Evolutionary conservation across 208 protist genomes (phyloP), one percentile per base, ranked within the genome.

Genomic region (Crithidia brevicula): DNA sequence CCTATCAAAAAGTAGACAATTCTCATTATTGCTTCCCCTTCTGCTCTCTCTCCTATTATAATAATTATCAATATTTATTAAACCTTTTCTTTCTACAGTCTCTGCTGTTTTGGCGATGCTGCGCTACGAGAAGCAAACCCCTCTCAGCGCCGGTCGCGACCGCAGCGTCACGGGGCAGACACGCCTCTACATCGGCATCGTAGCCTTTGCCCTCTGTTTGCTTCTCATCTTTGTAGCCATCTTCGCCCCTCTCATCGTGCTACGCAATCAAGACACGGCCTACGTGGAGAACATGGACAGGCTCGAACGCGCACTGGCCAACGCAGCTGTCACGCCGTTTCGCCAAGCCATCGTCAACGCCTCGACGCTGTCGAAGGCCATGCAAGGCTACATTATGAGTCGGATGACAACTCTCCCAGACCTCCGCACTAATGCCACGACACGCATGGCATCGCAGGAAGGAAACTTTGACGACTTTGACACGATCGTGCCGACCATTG

Each of bases 371-470:
- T 42, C 76, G 5, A 60, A 74, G 27, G 62, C 51, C n/a, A n/a
- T 91, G 61, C 74, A 81, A 49, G 83, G 83, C 23, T 79, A 86
- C 66, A 71, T 88, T 6, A 43, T 81, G 3, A 83, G 78, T n/a
- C 34, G 20, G 4, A 66, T 90, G 28, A 58, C 42, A 25, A 22
- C 25, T n/a, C 45, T 84, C 38, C 85, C 83, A 1, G 22, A 46
- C 7, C 56, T 86, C 22, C 76, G 69, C 52, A 60, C 31, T 9
- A 36, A 67, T n/a, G 33, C 67, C 1, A 40, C 63, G 3, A 58
- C 33, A 4, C 72, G 70, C 13, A 83, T 89, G 46, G 25, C 20
- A 27, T 64, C 58, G 13, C 58, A 57, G 4, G 80, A 85, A 36
- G 4, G 8, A 0, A 54, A 69, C 34, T 91, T 91, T 56, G 2